Percentiles rank a stretch among this genome's conserved stretches.
Evolutionary conservation across 2,329 filamentous ascomycete genomes (phyloP).

Genomic region (Penicillium sp.): DNA sequence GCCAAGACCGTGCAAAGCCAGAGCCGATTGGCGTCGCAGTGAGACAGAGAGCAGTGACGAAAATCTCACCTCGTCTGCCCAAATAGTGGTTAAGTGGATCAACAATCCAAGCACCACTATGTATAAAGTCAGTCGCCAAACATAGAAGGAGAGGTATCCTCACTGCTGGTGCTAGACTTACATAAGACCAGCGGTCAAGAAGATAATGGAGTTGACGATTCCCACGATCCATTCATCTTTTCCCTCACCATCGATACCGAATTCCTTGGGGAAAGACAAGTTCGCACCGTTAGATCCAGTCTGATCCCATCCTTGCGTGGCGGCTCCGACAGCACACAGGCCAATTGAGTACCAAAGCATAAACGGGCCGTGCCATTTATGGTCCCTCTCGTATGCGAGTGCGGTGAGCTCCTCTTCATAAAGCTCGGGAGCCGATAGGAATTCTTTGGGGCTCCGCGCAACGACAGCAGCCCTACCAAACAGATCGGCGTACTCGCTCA

Average conservation of each 20-base stretch:
- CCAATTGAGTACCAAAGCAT: slow-evolving; percentile 51
- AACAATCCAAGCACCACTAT: slow-evolving; percentile 61
- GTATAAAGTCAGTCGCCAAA: not conserved
- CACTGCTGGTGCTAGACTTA: slow-evolving; percentile 20
- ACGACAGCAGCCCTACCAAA: slow-evolving; percentile 41
- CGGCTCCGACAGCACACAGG: slow-evolving; percentile 51
- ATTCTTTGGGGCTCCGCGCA: slow-evolving; percentile 28
- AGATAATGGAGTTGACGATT: slow-evolving; percentile 60
- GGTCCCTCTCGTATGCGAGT: slow-evolving; percentile 46
- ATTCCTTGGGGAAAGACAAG: slow-evolving; percentile 47
- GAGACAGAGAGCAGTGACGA: slow-evolving; percentile 61
- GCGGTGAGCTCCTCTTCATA: slow-evolving; percentile 43
- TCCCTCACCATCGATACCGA: slow-evolving; percentile 42
- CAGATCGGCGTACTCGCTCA: slow-evolving; percentile 40
- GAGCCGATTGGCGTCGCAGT: slow-evolving; percentile 67
- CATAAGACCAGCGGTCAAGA: slow-evolving; percentile 29
- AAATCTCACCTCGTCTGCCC: slow-evolving; percentile 64
- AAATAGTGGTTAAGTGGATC: slow-evolving; percentile 62
- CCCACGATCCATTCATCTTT: slow-evolving; percentile 60
- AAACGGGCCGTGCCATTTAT: slow-evolving; percentile 50
- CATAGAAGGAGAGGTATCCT: slow-evolving; percentile 47
- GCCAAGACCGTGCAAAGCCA: slow-evolving; percentile 59
- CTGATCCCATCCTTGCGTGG: slow-evolving; percentile 55
- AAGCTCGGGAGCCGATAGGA: slow-evolving; percentile 38
- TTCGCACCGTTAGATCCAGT: slow-evolving; percentile 56